These are phyloP conservation scores for Gloeostereum incarnatum DNA, from an alignment of 768 basidiomycete genomes.

Conservation along the genomic window DNA sequence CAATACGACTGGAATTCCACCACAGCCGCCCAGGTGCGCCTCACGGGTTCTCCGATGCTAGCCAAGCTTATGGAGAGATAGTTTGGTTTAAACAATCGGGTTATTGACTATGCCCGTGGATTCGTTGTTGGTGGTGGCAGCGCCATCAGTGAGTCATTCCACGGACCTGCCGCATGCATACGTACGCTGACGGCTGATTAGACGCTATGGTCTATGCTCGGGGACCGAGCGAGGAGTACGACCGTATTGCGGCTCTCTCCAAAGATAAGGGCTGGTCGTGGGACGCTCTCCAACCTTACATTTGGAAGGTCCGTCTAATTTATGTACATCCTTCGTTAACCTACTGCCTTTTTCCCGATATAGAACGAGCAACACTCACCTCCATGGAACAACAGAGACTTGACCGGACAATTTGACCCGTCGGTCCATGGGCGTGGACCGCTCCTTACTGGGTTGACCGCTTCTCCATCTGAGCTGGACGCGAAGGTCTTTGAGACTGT, in stretches of 20 bases:
- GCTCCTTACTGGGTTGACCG: too few relatives aligned
- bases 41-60: too few relatives aligned
- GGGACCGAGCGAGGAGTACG: conserved; percentile 22
- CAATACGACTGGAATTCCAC: conserved; percentile 13
- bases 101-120: conserved; percentile 11
- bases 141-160: conserved; percentile 8
- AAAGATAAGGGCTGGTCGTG: conserved; percentile 22
- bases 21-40: conserved; percentile 9
- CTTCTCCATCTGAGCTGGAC: conserved; percentile 10
- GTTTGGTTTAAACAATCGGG: too few relatives aligned
- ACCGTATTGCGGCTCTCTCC: conserved; percentile 20
- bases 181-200: conserved; percentile 2
- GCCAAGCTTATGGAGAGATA: too few relatives aligned
- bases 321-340: too few relatives aligned
- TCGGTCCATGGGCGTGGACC: conserved; percentile 12
- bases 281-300: conserved; percentile 18
- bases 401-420: conserved; percentile 14
- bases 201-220: conserved; percentile 22
- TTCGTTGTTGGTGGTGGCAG: conserved; percentile 12
- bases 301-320: conserved; percentile 10
- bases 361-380: conserved; percentile 14
- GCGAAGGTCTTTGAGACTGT: conserved; percentile 9
- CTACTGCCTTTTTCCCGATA: neutral
- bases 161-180: neutral
- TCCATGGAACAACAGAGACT: conserved; percentile 13